A percentile compares a stretch with the other conserved stretches of the same genome.
These are phyloP conservation scores for Dioscorea cayenensis DNA, from an alignment of 116 monocot genomes.

Conservation along the genomic window DNA sequence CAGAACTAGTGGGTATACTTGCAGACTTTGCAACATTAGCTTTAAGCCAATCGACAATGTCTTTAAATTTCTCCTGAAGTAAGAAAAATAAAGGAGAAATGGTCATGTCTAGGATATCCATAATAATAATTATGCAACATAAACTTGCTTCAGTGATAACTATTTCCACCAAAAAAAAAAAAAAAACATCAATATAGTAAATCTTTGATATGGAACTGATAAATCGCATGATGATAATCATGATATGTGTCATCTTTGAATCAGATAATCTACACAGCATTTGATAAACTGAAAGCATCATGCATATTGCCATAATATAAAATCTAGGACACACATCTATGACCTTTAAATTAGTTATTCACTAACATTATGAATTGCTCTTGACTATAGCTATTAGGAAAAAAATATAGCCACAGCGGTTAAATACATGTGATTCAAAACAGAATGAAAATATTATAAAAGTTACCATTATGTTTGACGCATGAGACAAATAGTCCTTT, in stretches of 20 bases:
- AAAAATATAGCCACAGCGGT: not conserved
- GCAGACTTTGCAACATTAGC: slow-evolving; percentile 40
- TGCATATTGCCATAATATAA: no score
- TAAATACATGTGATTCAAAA: not conserved
- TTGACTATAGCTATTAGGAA: not conserved
- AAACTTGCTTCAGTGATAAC: not conserved
- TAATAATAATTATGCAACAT: not conserved
- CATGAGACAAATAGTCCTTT: slow-evolving; percentile 77
- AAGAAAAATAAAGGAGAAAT: not conserved
- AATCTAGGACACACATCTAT: no score
- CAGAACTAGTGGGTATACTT: slow-evolving; percentile 11
- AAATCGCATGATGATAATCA: no score
- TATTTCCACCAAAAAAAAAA: not conserved
- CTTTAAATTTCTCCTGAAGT: slow-evolving; percentile 79
- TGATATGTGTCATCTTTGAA: no score
- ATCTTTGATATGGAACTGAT: no score
- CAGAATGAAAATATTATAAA: not conserved
- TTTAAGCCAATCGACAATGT: slow-evolving; percentile 82
- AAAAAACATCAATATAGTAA: no score
- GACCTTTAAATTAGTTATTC: no score
- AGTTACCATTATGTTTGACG: slow-evolving; percentile 68
- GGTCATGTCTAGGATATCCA: not conserved
- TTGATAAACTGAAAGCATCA: no score
- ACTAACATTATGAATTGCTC: not conserved
- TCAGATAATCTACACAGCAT: no score